Conservation (phyloP, 2,329 filamentous ascomycete genomes). For the Mollisia scopiformis region DNA sequence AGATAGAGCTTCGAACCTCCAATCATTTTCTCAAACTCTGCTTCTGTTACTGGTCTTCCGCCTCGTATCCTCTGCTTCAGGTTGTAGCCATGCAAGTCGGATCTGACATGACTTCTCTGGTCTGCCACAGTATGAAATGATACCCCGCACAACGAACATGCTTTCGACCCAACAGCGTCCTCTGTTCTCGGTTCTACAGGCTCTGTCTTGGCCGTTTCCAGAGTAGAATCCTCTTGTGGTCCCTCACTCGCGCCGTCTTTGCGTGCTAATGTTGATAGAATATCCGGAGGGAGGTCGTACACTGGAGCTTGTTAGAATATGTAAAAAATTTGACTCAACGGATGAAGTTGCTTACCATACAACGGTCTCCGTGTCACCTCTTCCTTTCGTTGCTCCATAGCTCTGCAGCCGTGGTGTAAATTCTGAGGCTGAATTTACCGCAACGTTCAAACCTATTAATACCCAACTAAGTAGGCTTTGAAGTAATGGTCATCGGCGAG, state of each 20-base stretch:
- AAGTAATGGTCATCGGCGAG: background rate
- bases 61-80: constrained; percentile 88
- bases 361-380: constrained; percentile 42
- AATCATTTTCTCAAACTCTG: constrained; percentile 84
- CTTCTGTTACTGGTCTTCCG: constrained; percentile 70
- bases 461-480: too few species aligned
- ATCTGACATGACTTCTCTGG: constrained; percentile 83
- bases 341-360: constrained; percentile 37
- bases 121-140: constrained; percentile 75
- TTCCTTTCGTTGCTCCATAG: constrained; percentile 39
- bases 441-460: background rate
- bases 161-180: constrained; percentile 64
- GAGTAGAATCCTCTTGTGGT: constrained; percentile 31
- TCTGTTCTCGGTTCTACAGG: constrained; percentile 41
- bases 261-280: constrained; percentile 38
- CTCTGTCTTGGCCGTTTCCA: constrained; percentile 25
- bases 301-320: constrained; percentile 29
- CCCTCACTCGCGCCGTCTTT: constrained; percentile 33
- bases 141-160: constrained; percentile 80
- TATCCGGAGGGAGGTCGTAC: constrained; percentile 39
- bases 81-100: constrained; percentile 93
- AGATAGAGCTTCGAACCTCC: constrained; percentile 44
- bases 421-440: background rate
- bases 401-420: background rate
- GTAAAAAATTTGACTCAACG: background rate